phyloP scores from a whole-genome alignment of 108 stramenopile genomes.

The Phaeodactylum tricornutum region DNA sequence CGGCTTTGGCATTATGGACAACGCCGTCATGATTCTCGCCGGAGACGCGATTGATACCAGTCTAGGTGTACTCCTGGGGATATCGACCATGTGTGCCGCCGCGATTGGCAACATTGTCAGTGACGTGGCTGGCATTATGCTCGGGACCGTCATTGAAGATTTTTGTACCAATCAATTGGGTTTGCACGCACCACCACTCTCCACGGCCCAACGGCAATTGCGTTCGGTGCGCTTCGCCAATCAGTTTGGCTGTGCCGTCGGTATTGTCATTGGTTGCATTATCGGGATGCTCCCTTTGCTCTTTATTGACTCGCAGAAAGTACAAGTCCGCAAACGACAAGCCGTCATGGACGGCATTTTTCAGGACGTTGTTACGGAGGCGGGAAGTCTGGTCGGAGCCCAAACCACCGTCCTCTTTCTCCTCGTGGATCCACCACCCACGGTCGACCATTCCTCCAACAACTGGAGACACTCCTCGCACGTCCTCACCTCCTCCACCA shows the following conservation, averaged over 20 bases:
- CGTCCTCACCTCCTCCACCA: conserved; percentile 1
- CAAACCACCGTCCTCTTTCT: conserved; percentile 40
- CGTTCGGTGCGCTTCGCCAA: conserved; percentile 55
- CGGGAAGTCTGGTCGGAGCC: conserved; percentile 48
- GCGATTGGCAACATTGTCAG: conserved; percentile 81
- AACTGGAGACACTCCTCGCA: too few species aligned
- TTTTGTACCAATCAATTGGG: conserved; percentile 36
- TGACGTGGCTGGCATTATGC: conserved; percentile 76
- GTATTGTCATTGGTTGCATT: conserved; percentile 88
- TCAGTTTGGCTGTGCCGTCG: conserved; percentile 75
- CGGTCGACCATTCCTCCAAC: neutral
- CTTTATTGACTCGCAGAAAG: conserved; percentile 44
- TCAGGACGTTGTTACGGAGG: conserved; percentile 46
- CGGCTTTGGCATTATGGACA: conserved; percentile 96
- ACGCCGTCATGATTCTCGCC: conserved; percentile 86
- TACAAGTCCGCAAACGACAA: conserved; percentile 28
- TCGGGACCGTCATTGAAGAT: conserved; percentile 86
- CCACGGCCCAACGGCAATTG: conserved; percentile 67
- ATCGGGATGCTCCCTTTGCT: conserved; percentile 94
- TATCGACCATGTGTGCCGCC: conserved; percentile 94
- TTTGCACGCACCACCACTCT: conserved; percentile 54
- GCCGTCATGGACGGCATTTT: conserved; percentile 34
- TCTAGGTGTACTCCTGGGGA: conserved; percentile 78
- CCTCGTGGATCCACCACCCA: conserved; percentile 17
- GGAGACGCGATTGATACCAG: conserved; percentile 91